Conservation (phyloP, 257 asterid genomes). For the Capsicum pubescens region DNA sequence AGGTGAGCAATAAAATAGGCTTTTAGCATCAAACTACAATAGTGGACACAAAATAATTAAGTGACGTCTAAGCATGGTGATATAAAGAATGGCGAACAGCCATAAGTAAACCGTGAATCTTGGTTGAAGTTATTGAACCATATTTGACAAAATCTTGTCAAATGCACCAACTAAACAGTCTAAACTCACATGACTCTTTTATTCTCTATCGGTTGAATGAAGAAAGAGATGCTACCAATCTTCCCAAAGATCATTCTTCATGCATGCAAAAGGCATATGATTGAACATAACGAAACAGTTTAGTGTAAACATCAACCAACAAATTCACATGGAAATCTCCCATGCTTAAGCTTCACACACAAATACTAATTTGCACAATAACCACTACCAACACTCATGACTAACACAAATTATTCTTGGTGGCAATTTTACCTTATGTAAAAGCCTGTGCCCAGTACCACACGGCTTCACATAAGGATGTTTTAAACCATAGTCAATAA, state of each 20-base stretch:
- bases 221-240: background rate
- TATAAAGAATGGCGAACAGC: background rate
- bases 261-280: background rate
- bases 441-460: background rate
- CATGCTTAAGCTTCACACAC: background rate
- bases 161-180: background rate
- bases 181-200: background rate
- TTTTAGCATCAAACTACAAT: background rate
- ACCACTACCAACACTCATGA: background rate
- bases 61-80: background rate
- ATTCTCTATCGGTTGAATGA: background rate
- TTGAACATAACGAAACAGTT: slow-evolving; percentile 1
- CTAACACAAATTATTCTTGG: background rate
- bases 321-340: background rate
- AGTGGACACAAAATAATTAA: background rate
- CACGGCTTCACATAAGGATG: background rate
- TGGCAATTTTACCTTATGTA: background rate
- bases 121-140: background rate
- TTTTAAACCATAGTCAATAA: background rate
- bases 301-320: background rate
- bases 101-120: background rate
- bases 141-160: background rate
- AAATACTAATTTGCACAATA: background rate
- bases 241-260: slow-evolving; percentile 6
- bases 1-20: background rate